Base-by-base conservation (phyloP, 192 early-diverging fungal genomes). In the Backusella australiensis region DNA sequence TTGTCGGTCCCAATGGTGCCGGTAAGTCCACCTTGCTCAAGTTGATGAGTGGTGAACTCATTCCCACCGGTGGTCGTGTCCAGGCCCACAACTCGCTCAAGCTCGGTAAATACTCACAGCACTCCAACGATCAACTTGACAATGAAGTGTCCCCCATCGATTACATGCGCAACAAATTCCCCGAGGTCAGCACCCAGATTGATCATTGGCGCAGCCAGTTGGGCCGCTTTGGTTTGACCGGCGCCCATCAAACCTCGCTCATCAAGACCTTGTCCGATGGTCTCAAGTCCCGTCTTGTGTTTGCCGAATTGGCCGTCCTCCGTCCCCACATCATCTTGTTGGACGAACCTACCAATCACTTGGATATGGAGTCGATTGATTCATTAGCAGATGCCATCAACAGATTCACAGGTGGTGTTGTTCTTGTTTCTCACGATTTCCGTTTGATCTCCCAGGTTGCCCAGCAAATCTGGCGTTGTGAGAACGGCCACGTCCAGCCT, bases 341-440 rank as follows among this genome's bases (percentile, higher is more conserved):
- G 79, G 98, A 99, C 77, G 98, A 99, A 92, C 97, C 97, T 74
- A 99, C 98, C 76, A 99, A 99, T 86, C 95, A 96, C 73, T 93
- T 99, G 84, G 91, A 94, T 84, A 93, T 93, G 75, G 93, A 93
- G 79, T 90, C 96, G 44, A 98, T 99, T 75, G 97, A 98, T 82
- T 93, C 94, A 32, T 85, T 99, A 71, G 98, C 98, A 34, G 89
- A 96, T 23, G 98, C 98, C 44, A 98, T 99, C 89, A 97, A 97
- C 81, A 80, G 82, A 69, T 99, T 95, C 84, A 91, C 92, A 76
- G 98, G 98, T 49, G 98, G 98, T 80, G 95, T 98, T 73, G 97
- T 99, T 26, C 88, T 99, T 38, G 98, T 99, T 72, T 95, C 94
- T 75, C 98, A 99, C 93, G 98, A 99, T 88, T 99, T 99, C 92